These are phyloP conservation scores for Tetrahymena borealis DNA, from an alignment of 73 alveolate species.

Conservation along the genomic window DNA sequence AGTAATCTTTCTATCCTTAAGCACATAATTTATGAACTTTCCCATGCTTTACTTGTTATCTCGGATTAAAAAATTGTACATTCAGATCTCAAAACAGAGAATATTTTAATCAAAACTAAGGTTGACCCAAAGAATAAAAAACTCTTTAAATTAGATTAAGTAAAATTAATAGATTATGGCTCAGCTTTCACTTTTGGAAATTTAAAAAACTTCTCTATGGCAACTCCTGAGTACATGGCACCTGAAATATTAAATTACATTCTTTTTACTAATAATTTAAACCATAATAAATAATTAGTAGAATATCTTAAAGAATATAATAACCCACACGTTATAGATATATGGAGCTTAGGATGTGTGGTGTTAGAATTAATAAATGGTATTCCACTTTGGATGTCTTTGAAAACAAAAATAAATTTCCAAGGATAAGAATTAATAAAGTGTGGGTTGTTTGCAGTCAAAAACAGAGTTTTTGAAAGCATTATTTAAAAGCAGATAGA, in stretches of 20 bases:
- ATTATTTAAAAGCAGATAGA: constrained; percentile 24
- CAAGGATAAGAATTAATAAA: constrained; percentile 20
- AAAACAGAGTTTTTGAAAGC: constrained; percentile 16
- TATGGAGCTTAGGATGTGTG: constrained; percentile 83
- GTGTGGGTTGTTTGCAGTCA: constrained; percentile 33
- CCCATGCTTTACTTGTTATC: background rate
- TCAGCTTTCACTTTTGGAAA: constrained; percentile 27
- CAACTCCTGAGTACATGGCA: constrained; percentile 92
- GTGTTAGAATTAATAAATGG: constrained; percentile 70
- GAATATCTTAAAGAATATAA: constrained; percentile 31
- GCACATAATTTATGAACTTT: background rate
- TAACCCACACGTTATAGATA: constrained; percentile 67
- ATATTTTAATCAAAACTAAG: constrained; percentile 14
- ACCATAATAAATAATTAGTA: constrained; percentile 12
- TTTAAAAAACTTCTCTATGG: constrained; percentile 35
- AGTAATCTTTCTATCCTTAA: background rate
- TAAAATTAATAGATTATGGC: constrained; percentile 37
- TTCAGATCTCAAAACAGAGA: constrained; percentile 38
- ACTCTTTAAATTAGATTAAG: background rate
- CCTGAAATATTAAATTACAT: constrained; percentile 76
- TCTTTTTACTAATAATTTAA: constrained; percentile 31
- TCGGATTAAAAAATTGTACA: constrained; percentile 15
- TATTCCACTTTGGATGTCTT: constrained; percentile 85
- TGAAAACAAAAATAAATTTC: constrained; percentile 44
- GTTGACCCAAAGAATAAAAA: background rate